Evolutionary conservation across 2,329 filamentous ascomycete species (phyloP).

Genomic region (Scytalidium sp.): DNA sequence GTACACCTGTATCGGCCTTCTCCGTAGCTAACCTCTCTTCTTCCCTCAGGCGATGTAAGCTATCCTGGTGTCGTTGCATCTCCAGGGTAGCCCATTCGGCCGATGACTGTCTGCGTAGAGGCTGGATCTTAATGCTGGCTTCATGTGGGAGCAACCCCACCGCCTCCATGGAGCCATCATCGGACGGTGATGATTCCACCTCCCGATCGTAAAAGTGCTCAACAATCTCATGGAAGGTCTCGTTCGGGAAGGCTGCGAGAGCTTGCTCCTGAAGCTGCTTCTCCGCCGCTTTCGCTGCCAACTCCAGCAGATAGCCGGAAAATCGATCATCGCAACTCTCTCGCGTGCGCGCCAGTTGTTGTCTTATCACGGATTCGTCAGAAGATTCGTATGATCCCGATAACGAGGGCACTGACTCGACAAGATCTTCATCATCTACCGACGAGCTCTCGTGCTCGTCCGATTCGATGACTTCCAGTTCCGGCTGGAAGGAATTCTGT

Average conservation of each 20-base stretch:
- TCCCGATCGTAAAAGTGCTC: conserved; percentile 33
- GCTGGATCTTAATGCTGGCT: conserved; percentile 3
- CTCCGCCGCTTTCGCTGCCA: conserved; percentile 78
- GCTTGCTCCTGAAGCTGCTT: conserved; percentile 75
- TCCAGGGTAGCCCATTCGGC: conserved; percentile 29
- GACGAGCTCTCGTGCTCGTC: conserved; percentile 40
- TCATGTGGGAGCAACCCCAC: conserved; percentile 24
- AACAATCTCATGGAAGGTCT: conserved; percentile 37
- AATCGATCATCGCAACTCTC: conserved; percentile 74
- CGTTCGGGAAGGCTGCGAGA: conserved; percentile 73
- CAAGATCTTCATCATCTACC: conserved; percentile 21
- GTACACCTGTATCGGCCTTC: conserved; percentile 25
- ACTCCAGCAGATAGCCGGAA: conserved; percentile 71
- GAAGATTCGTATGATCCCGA: conserved; percentile 27
- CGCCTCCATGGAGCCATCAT: conserved; percentile 27
- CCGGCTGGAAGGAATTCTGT: conserved; percentile 36
- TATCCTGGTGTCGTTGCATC: conserved; percentile 31
- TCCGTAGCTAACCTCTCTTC: conserved; percentile 30
- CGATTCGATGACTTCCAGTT: conserved; percentile 31
- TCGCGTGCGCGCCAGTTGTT: conserved; percentile 48
- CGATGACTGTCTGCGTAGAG: conserved; percentile 20
- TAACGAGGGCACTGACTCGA: conserved; percentile 25
- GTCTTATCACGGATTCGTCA: conserved; percentile 26
- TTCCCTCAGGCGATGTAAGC: conserved; percentile 25
- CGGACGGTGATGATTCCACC: conserved; percentile 24